A percentile compares a stretch with the other conserved stretches of the same genome.
Evolutionary conservation across 306 rosid species (phyloP).

Genomic region (Boehmeria nivea): DNA sequence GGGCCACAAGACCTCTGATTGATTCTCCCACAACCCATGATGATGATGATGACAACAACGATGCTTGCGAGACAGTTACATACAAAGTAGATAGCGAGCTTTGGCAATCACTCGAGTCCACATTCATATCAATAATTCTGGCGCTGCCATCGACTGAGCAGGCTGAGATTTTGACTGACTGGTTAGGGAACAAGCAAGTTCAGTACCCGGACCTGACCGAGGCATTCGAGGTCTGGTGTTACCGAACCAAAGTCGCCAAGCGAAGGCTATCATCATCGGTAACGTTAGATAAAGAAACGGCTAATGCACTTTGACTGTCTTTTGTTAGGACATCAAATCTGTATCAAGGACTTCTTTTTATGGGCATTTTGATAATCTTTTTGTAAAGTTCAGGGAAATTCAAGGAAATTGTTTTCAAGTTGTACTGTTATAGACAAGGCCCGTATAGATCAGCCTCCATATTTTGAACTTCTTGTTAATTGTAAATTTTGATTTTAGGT

Average conservation of each 20-base stretch:
- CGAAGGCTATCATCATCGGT: slow-evolving; percentile 56
- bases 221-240: slow-evolving; percentile 93
- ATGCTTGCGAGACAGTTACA: slow-evolving; percentile 26
- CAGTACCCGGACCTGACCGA: slow-evolving; percentile 83
- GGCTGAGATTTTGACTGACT: slow-evolving; percentile 71
- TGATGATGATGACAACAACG: slow-evolving; percentile 26
- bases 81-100: slow-evolving; percentile 61
- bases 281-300: slow-evolving; percentile 43
- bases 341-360: neutral
- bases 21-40: slow-evolving; percentile 39
- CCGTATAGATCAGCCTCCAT: too few species aligned
- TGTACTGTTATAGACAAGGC: too few species aligned
- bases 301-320: slow-evolving; percentile 32
- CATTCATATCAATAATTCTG: slow-evolving; percentile 66
- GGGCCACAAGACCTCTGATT: slow-evolving; percentile 71
- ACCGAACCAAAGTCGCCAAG: slow-evolving; percentile 73
- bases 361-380: too few species aligned
- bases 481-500: too few species aligned
- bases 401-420: too few species aligned
- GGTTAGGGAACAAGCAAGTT: slow-evolving; percentile 52
- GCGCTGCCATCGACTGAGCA: slow-evolving; percentile 85
- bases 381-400: too few species aligned
- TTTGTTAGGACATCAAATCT: neutral
- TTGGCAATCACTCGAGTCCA: slow-evolving; percentile 82
- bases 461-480: too few species aligned